Percentiles rank a stretch among this genome's conserved stretches.
These are phyloP conservation scores for Scytalidium sp. DNA, from an alignment of 2,329 filamentous ascomycete genomes.

Conservation along the genomic window DNA sequence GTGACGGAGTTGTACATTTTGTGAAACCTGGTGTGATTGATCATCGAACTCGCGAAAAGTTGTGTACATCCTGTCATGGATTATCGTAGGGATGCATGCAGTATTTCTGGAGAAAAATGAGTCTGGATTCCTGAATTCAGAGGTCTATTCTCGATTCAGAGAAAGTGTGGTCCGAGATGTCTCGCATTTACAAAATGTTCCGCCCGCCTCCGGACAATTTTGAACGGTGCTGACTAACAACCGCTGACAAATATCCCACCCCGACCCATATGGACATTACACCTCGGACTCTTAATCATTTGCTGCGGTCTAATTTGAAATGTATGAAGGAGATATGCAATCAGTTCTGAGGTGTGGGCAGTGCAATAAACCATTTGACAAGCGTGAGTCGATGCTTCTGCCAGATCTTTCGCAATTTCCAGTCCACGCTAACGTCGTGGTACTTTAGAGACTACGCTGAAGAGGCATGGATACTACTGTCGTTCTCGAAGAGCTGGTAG, in stretches of 20 bases:
- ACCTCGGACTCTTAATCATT: conserved; percentile 10
- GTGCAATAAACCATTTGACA: conserved; percentile 40
- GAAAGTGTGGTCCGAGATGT: conserved; percentile 3
- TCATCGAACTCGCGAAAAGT: conserved; percentile 6
- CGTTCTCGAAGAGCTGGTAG: conserved; percentile 31
- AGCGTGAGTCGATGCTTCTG: conserved; percentile 27
- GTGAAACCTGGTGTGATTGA: conserved; percentile 7
- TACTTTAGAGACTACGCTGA: conserved; percentile 35
- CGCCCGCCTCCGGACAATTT: conserved; percentile 14
- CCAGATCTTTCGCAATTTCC: conserved; percentile 5
- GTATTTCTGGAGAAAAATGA: conserved; percentile 5
- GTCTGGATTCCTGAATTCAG: conserved; percentile 5
- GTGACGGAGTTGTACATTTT: conserved; percentile 19
- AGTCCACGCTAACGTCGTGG: conserved; percentile 13
- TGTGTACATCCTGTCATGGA: not conserved
- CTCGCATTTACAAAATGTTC: conserved; percentile 24
- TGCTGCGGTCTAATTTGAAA: conserved; percentile 19
- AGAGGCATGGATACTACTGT: conserved; percentile 43
- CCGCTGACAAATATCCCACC: conserved; percentile 17
- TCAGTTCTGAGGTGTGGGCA: conserved; percentile 31
- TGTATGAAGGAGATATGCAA: conserved; percentile 20
- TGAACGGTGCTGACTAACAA: conserved; percentile 12
- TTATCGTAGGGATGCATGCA: conserved; percentile 1
- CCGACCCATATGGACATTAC: conserved; percentile 9
- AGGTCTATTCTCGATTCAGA: conserved; percentile 6